Evolutionary conservation across 176 grass and related monocot species (phyloP).

Genomic region (Triticum timopheevii): DNA sequence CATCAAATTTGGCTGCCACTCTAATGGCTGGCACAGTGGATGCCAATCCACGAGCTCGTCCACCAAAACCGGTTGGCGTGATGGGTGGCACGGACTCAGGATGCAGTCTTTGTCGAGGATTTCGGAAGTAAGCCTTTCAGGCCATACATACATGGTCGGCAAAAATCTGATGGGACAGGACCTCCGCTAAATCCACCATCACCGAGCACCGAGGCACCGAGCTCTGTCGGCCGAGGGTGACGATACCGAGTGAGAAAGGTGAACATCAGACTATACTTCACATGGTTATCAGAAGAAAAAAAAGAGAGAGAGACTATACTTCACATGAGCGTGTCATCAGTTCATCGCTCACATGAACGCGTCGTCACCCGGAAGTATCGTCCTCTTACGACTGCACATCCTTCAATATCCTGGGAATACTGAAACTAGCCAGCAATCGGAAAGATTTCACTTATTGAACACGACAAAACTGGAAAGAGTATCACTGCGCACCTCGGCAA

Average conservation of each 20-base stretch:
- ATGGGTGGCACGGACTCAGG: no score
- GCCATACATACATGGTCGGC: not conserved
- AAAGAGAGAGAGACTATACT: not conserved
- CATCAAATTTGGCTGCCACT: no score
- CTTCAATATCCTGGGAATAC: not conserved
- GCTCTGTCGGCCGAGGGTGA: not conserved
- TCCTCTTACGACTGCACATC: not conserved
- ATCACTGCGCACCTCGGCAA: not conserved
- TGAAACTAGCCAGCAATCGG: not conserved
- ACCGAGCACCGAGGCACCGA: not conserved
- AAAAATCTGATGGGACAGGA: not conserved
- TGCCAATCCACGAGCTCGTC: no score
- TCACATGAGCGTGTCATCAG: no score
- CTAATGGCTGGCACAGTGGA: no score
- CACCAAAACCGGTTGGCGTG: no score
- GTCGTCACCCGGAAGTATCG: not conserved
- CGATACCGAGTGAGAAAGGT: not conserved
- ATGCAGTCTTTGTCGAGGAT: no score
- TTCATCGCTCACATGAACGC: not conserved
- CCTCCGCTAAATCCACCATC: not conserved
- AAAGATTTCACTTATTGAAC: not conserved
- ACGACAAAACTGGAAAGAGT: not conserved
- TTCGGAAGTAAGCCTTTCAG: not conserved
- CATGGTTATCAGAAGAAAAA: no score
- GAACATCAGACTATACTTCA: not conserved